Percentiles rank a stretch among this genome's conserved stretches.
phyloP scores from a whole-genome alignment of 2,329 filamentous ascomycete species.

The Fusarium ramigenum region DNA sequence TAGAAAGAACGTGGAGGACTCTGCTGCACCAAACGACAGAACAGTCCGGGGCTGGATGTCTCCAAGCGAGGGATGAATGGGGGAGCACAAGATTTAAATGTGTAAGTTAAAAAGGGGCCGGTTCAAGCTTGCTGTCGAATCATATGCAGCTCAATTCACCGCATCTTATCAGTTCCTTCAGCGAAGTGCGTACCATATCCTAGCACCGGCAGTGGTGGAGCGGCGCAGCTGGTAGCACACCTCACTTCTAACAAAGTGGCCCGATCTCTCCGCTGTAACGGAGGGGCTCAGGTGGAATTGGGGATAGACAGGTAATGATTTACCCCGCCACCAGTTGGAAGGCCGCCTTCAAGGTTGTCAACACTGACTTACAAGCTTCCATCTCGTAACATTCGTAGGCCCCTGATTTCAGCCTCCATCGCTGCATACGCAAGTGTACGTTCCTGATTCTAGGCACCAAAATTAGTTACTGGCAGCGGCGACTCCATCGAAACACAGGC shows the following conservation, averaged over 20 bases:
- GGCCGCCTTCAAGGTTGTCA: background rate
- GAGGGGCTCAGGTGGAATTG: conserved; percentile 1
- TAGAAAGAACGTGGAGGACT: background rate
- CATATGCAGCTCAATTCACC: conserved; percentile 35
- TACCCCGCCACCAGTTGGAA: conserved; percentile 19
- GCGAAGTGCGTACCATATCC: conserved; percentile 10
- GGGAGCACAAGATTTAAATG: conserved; percentile 1
- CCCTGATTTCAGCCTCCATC: background rate
- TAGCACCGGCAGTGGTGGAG: conserved; percentile 22
- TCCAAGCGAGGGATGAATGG: background rate
- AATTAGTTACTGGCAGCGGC: background rate
- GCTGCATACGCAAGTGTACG: background rate
- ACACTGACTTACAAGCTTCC: background rate
- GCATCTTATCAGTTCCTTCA: conserved; percentile 25
- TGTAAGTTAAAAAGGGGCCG: conserved; percentile 1
- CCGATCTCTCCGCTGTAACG: conserved; percentile 12
- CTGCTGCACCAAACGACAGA: conserved; percentile 1
- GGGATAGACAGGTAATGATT: background rate
- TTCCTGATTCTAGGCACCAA: background rate
- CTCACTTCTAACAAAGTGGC: conserved; percentile 10
- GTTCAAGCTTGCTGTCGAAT: conserved; percentile 10
- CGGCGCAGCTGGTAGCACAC: background rate
- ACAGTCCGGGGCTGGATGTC: background rate
- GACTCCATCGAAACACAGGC: background rate
- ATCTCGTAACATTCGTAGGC: background rate